Percentiles rank a stretch among this genome's conserved stretches.
Evolutionary conservation across 2,329 filamentous ascomycete genomes (phyloP).

Genomic region (Blumeria hordei): DNA sequence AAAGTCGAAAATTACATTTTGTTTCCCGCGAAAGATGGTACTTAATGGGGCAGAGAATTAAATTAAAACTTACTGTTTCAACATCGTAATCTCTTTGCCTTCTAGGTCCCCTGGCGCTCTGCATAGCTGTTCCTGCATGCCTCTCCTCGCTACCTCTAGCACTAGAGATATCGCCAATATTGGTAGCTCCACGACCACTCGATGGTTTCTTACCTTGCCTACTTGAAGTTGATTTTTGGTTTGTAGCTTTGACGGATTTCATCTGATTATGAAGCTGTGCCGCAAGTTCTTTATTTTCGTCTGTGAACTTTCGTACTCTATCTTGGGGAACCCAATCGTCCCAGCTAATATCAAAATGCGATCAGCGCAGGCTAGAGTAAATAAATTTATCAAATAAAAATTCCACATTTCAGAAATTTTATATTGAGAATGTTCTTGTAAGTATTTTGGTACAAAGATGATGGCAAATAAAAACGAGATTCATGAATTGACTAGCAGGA

Average conservation of each 20-base stretch:
- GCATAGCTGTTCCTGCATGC: slow-evolving; percentile 33
- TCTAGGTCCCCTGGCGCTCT: slow-evolving; percentile 43
- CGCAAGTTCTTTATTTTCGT: slow-evolving; percentile 84
- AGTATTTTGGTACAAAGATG: background rate
- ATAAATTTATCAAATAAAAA: background rate
- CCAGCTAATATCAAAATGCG: slow-evolving; percentile 33
- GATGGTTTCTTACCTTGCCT: slow-evolving; percentile 17
- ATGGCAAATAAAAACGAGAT: background rate
- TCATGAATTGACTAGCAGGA: background rate
- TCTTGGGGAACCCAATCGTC: slow-evolving; percentile 95
- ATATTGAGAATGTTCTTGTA: too few relatives aligned
- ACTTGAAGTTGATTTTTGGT: slow-evolving; percentile 17
- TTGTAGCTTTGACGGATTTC: slow-evolving; percentile 18
- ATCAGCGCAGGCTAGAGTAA: background rate
- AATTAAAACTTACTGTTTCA: slow-evolving; percentile 41
- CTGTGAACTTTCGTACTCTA: slow-evolving; percentile 77
- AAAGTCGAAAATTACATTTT: background rate
- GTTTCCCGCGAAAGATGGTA: slow-evolving; percentile 4
- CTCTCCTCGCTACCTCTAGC: slow-evolving; percentile 58
- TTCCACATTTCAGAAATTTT: background rate
- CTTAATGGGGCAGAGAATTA: slow-evolving; percentile 3
- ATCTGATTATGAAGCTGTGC: slow-evolving; percentile 45
- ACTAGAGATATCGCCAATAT: slow-evolving; percentile 35
- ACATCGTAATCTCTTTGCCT: slow-evolving; percentile 60
- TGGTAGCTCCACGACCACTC: slow-evolving; percentile 9